A percentile compares a stretch with the other conserved stretches of the same genome.
These are phyloP conservation scores for Epichloe sp. DNA, from an alignment of 2,329 filamentous ascomycete genomes.

Conservation along the genomic window DNA sequence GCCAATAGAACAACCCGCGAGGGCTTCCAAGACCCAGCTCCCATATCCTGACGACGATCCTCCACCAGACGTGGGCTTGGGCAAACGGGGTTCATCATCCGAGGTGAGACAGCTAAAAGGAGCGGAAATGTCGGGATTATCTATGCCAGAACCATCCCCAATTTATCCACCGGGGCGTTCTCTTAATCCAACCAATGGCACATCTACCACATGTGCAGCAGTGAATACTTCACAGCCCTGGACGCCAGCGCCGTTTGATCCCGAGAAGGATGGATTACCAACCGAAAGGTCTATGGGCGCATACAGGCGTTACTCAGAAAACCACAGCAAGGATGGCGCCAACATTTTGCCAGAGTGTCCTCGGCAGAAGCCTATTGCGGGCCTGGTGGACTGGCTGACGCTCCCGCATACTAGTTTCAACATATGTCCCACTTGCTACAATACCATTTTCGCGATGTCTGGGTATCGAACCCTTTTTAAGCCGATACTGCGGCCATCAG, in stretches of 20 bases:
- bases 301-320: constrained; percentile 42
- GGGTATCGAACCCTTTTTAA: constrained; percentile 54
- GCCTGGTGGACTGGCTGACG: constrained; percentile 69
- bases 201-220: constrained; percentile 2
- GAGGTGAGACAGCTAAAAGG: constrained; percentile 1
- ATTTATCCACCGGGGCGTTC: not conserved
- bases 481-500: constrained; percentile 41
- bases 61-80: constrained; percentile 9
- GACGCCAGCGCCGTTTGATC: constrained; percentile 34
- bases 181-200: not conserved
- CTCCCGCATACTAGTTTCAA: constrained; percentile 60
- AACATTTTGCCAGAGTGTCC: constrained; percentile 53
- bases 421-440: constrained; percentile 73
- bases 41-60: constrained; percentile 28
- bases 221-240: constrained; percentile 22
- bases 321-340: constrained; percentile 10
- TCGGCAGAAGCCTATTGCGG: constrained; percentile 45
- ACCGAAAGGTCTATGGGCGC: constrained; percentile 29
- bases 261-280: constrained; percentile 19
- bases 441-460: constrained; percentile 53
- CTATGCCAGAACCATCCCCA: constrained; percentile 12
- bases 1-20: constrained; percentile 8
- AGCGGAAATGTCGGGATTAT: constrained; percentile 6
- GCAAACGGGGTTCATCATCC: constrained; percentile 8
- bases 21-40: constrained; percentile 13